phyloP scores from a whole-genome alignment of 164 flowering plant genomes.

The Aristolochia californica region DNA sequence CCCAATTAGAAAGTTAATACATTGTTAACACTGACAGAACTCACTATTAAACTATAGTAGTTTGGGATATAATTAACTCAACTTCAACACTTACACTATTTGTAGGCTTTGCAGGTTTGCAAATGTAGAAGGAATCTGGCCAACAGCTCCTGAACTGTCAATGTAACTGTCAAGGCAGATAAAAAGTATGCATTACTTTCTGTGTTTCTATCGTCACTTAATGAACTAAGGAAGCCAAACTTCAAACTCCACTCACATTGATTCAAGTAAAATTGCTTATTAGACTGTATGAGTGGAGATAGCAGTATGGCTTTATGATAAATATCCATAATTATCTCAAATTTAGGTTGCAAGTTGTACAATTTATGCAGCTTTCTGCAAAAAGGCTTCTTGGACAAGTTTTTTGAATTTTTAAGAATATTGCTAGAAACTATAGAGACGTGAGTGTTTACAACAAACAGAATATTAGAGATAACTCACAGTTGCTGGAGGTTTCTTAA shows the following conservation, averaged over 20 bases:
- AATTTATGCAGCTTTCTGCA: too few relatives aligned
- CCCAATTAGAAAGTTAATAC: neutral
- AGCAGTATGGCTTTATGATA: too few relatives aligned
- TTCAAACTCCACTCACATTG: too few relatives aligned
- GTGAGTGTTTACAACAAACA: too few relatives aligned
- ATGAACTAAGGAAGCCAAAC: neutral
- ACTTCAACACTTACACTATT: conserved; percentile 17
- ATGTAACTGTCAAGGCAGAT: conserved; percentile 19
- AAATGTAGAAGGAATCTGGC: conserved; percentile 32
- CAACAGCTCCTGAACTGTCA: conserved; percentile 29
- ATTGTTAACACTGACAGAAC: neutral
- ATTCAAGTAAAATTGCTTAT: too few relatives aligned
- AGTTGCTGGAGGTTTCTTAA: conserved; percentile 2
- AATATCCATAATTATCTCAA: too few relatives aligned
- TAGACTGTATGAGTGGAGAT: too few relatives aligned
- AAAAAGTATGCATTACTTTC: too few relatives aligned
- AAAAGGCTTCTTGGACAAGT: too few relatives aligned
- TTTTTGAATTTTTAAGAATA: too few relatives aligned
- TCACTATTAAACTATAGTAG: neutral
- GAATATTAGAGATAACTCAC: neutral
- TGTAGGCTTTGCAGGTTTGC: conserved; percentile 15
- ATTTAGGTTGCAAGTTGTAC: too few relatives aligned
- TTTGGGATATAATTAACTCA: neutral
- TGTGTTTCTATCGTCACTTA: neutral
- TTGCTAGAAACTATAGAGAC: too few relatives aligned